phyloP scores from a whole-genome alignment of 2,329 filamentous ascomycete species.

The Claviceps quebecensis region DNA sequence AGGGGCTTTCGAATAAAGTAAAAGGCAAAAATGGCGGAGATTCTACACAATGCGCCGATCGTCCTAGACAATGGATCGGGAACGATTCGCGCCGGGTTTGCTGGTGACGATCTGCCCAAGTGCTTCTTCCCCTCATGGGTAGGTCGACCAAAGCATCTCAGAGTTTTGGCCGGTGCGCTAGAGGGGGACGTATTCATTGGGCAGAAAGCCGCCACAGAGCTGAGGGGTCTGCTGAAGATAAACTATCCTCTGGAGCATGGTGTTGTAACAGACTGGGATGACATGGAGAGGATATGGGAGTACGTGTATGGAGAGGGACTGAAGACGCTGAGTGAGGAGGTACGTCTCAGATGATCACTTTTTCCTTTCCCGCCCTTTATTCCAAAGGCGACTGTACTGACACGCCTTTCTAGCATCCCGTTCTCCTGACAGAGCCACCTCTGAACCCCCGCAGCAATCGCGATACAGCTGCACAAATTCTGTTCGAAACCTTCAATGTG shows the following conservation, averaged over 20 bases:
- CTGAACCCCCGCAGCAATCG: conserved; percentile 92
- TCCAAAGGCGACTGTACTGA: conserved; percentile 5
- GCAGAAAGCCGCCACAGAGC: conserved; percentile 70
- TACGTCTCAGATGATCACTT: conserved; percentile 19
- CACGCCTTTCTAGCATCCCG: conserved; percentile 54
- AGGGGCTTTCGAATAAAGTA: not conserved
- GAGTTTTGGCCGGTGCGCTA: conserved; percentile 88
- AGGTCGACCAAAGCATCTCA: conserved; percentile 84
- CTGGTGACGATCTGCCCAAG: conserved; percentile 88
- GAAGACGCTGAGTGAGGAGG: conserved; percentile 95
- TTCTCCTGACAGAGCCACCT: conserved; percentile 89
- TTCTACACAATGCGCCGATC: conserved; percentile 90
- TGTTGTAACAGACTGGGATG: conserved; percentile 98
- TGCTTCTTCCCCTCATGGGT: conserved; percentile 97
- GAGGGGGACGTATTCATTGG: conserved; percentile 98
- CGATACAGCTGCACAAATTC: conserved; percentile 89
- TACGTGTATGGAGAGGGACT: conserved; percentile 93
- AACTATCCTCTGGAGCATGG: conserved; percentile 91
- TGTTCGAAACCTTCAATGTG: conserved; percentile 98
- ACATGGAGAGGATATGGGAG: conserved; percentile 99
- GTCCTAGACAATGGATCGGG: conserved; percentile 98
- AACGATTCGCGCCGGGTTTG: conserved; percentile 93
- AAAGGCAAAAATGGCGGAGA: conserved; percentile 34
- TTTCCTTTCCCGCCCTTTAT: not conserved
- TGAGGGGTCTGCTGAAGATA: conserved; percentile 89